Percentiles rank a stretch among this genome's conserved stretches.
These are phyloP conservation scores for Phylloporus sp. DNA, from an alignment of 768 basidiomycete species.

Conservation along the genomic window DNA sequence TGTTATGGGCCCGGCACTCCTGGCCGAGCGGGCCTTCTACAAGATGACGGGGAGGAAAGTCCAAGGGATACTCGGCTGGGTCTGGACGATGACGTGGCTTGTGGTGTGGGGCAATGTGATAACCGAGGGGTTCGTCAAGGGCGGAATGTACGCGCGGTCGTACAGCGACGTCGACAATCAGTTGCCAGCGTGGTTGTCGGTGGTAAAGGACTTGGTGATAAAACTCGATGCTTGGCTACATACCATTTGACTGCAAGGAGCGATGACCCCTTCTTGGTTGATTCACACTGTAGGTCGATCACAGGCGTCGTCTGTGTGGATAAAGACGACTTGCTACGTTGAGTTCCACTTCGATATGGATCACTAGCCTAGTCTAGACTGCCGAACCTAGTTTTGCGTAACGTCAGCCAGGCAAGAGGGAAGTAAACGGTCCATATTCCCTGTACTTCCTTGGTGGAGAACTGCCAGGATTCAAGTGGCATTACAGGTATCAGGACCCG, in stretches of 20 bases:
- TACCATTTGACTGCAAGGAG: background rate
- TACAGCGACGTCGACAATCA: background rate
- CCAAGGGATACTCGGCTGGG: background rate
- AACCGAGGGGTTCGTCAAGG: background rate
- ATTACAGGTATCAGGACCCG: no score
- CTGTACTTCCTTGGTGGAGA: no score
- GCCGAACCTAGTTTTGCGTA: no score
- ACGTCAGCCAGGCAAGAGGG: no score
- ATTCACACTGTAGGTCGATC: no score
- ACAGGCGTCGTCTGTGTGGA: no score
- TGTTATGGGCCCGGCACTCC: background rate
- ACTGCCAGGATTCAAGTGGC: no score
- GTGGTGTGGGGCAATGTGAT: background rate
- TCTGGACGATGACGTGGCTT: background rate
- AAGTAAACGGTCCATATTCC: no score
- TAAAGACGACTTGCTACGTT: no score
- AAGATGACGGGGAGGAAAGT: background rate
- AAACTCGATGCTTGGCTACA: background rate
- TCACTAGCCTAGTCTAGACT: no score
- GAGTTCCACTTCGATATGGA: no score
- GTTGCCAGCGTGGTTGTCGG: background rate
- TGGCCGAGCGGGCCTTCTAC: background rate
- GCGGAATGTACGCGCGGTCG: background rate
- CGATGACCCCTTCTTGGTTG: no score
- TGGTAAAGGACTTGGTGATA: background rate